Base-by-base conservation (phyloP, 345 rosid species). In the Eucalyptus melliodora region DNA sequence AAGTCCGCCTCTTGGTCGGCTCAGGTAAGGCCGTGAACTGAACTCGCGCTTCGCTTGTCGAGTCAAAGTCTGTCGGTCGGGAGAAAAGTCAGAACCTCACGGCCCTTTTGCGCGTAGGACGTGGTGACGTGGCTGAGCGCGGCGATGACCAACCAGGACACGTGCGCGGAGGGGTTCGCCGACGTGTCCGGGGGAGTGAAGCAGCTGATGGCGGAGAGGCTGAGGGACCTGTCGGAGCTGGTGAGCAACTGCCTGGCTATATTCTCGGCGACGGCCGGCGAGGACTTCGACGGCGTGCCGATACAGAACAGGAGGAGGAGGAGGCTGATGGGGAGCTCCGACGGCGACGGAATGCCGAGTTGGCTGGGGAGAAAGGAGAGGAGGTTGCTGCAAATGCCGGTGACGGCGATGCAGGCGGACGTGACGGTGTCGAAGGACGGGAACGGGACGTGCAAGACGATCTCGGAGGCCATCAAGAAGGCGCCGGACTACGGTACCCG, bases 51-150 rank as follows among this genome's bases (percentile, higher is more conserved):
- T 77, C 30, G 16, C 85, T 77, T 40, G 30, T 77, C 85, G 42
- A 37, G 47, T 77, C 47, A 5, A 37, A 62, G 69, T 62, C 62
- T 56, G 30, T 62, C 9, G 31, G 17, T 77, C 47, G 94, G 92
- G 30, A 56, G 90, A 53, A 53, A 53, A 53, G 89, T 92, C 23
- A 83, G 30, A 77, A 40, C 85, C 85, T 77, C 6, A 77, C 85
- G 44, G 85, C 3, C 47, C 83, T 11, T 77, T 2, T 90, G 83
- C 83, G 47, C 26, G 47, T 23, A 95, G 47, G 99, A 98, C 92
- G 99, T 98, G 51, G 50, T 91, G 91, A 98, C 99, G 89, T 98
- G 99, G 99, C 97, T 98, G 34, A 98, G 99, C 94, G 91, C 98
- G 3, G 96, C 99, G 65, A 60, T 98, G 88, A 98, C 99, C 4